Conservation (phyloP, 305 asterid species). For the Fraxinus platypoda region DNA sequence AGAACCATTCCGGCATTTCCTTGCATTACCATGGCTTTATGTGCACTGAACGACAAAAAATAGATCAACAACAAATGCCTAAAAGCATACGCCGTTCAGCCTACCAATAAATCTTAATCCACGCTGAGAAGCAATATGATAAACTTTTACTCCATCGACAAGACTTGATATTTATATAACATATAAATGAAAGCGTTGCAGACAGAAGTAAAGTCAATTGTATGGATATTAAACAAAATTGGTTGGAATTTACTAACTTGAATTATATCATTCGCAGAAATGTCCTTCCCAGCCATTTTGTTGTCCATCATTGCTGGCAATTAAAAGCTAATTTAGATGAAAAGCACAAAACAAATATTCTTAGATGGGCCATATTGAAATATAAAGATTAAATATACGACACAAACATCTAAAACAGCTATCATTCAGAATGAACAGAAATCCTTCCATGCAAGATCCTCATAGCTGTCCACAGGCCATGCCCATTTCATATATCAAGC, state of each 20-base stretch:
- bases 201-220: slow-evolving; percentile 11
- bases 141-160: not conserved
- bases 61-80: slow-evolving; percentile 14
- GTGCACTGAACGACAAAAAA: slow-evolving; percentile 5
- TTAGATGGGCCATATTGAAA: slow-evolving; percentile 21
- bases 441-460: slow-evolving; percentile 5
- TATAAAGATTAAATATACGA: slow-evolving; percentile 14
- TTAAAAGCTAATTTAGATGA: slow-evolving; percentile 36
- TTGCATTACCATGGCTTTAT: not conserved
- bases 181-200: not conserved
- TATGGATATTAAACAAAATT: not conserved
- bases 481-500: not conserved
- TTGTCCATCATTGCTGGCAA: slow-evolving; percentile 85
- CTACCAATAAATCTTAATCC: slow-evolving; percentile 10
- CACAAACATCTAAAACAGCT: slow-evolving; percentile 17
- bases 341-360: slow-evolving; percentile 26
- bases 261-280: slow-evolving; percentile 66
- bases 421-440: slow-evolving; percentile 8
- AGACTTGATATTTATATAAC: not conserved
- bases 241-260: slow-evolving; percentile 56
- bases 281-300: slow-evolving; percentile 78
- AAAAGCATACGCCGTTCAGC: not conserved
- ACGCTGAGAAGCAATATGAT: not conserved
- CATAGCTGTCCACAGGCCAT: not conserved
- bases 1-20: slow-evolving; percentile 5